Evolutionary conservation across 1,284 basidiomycete species (phyloP).

Genomic region (Ceratorhiza oryzae-sativae): DNA sequence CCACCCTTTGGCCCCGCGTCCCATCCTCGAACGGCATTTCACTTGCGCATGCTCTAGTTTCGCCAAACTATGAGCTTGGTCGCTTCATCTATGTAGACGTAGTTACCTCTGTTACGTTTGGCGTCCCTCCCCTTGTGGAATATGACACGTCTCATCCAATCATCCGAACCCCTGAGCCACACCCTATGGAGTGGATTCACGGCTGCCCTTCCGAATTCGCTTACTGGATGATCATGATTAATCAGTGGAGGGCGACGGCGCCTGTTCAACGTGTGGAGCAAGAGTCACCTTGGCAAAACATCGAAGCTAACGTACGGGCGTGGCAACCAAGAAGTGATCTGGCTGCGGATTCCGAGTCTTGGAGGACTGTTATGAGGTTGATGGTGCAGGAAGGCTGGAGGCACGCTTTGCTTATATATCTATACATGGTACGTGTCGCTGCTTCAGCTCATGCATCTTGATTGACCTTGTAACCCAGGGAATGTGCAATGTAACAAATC

Average conservation of each 20-base stretch:
- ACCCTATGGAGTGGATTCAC: neutral
- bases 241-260: neutral
- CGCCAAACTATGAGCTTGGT: neutral
- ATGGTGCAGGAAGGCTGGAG: neutral
- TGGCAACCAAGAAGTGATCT: neutral
- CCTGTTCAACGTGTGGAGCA: neutral
- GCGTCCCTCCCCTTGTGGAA: slow-evolving; percentile 3
- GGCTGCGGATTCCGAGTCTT: neutral
- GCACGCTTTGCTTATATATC: slow-evolving; percentile 28
- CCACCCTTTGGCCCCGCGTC: slow-evolving; percentile 1
- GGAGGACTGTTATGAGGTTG: neutral
- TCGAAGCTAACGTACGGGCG: neutral
- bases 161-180: neutral
- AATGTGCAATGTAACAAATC: neutral
- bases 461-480: neutral
- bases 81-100: slow-evolving; percentile 1
- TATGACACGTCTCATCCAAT: slow-evolving; percentile 14
- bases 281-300: neutral
- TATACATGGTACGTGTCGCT: slow-evolving; percentile 17
- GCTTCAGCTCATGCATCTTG: neutral
- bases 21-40: neutral
- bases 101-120: neutral
- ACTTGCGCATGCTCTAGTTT: slow-evolving; percentile 1
- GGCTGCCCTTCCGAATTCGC: slow-evolving; percentile 1
- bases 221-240: neutral